Evolutionary conservation across 495 filamentous ascomycete genomes (phyloP).

Genomic region (Bombardia bombarda): DNA sequence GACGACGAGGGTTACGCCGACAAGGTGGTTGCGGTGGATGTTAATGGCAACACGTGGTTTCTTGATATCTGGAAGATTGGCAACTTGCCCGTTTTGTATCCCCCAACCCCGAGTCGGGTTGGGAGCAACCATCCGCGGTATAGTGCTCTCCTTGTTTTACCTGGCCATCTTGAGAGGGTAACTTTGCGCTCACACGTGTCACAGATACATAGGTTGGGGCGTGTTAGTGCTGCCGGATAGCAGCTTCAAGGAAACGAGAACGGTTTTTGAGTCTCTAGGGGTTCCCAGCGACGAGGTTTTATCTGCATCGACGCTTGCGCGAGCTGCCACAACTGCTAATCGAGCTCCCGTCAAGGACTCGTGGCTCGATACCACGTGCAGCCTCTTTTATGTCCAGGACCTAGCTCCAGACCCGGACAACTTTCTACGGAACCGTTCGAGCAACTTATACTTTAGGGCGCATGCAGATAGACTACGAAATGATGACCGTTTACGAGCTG

Average conservation of each 20-base stretch:
- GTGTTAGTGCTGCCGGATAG: slow-evolving; percentile 36
- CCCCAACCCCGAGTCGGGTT: background rate
- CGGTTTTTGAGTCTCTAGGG: slow-evolving; percentile 26
- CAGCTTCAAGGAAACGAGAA: slow-evolving; percentile 28
- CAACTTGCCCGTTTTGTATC: slow-evolving; percentile 7
- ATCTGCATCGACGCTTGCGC: too few relatives aligned
- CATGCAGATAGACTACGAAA: slow-evolving; percentile 5
- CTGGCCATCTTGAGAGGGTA: too few relatives aligned
- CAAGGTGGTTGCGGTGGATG: slow-evolving; percentile 69
- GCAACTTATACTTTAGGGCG: slow-evolving; percentile 1
- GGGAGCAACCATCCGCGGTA: background rate
- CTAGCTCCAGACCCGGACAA: slow-evolving; percentile 6
- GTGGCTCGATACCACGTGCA: slow-evolving; percentile 19
- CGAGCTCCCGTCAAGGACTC: background rate
- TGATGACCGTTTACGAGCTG: too few relatives aligned
- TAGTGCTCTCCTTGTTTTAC: background rate
- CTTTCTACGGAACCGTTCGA: slow-evolving; percentile 3
- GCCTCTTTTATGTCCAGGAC: slow-evolving; percentile 19
- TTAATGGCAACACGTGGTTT: slow-evolving; percentile 54
- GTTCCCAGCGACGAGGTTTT: slow-evolving; percentile 14
- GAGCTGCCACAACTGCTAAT: too few relatives aligned
- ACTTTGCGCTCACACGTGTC: slow-evolving; percentile 4
- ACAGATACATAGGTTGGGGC: slow-evolving; percentile 34
- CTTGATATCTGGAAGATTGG: slow-evolving; percentile 56
- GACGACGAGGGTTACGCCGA: slow-evolving; percentile 52